Conservation (phyloP, 805 yeast species). For the Dipodascus albidus region DNA sequence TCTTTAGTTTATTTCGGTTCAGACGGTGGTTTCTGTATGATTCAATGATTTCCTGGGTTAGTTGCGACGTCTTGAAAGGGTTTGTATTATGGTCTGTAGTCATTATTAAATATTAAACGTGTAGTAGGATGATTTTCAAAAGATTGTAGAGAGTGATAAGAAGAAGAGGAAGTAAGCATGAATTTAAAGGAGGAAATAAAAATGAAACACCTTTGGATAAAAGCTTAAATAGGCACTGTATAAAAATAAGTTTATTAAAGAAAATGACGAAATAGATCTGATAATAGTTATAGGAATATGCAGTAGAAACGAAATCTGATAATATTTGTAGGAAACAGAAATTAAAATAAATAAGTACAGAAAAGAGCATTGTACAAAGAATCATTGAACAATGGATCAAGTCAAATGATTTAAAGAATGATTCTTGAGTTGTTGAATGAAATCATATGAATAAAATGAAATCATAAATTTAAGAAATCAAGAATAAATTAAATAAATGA, state of each 20-base stretch:
- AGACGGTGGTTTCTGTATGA: not conserved
- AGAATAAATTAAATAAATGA: too few species aligned
- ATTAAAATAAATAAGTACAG: too few species aligned
- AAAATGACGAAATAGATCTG: not conserved
- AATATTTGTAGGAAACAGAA: too few species aligned
- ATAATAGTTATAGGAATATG: too few species aligned
- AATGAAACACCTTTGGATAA: not conserved
- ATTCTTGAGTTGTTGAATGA: too few species aligned
- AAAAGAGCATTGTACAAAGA: too few species aligned
- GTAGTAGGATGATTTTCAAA: not conserved
- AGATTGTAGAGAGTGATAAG: not conserved
- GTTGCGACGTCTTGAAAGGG: not conserved
- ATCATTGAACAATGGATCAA: too few species aligned
- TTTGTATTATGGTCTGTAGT: not conserved
- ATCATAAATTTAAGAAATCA: not conserved
- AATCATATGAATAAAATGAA: too few species aligned
- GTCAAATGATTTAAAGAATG: too few species aligned
- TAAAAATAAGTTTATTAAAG: too few species aligned
- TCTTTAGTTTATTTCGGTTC: not conserved
- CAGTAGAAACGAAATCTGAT: too few species aligned
- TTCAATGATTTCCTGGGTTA: not conserved
- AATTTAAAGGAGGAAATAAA: not conserved
- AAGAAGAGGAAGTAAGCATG: not conserved
- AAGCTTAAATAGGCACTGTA: too few species aligned
- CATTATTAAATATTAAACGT: not conserved